phyloP scores from a whole-genome alignment of 1,139 yeast species.

The Taiozyma sp. region DNA sequence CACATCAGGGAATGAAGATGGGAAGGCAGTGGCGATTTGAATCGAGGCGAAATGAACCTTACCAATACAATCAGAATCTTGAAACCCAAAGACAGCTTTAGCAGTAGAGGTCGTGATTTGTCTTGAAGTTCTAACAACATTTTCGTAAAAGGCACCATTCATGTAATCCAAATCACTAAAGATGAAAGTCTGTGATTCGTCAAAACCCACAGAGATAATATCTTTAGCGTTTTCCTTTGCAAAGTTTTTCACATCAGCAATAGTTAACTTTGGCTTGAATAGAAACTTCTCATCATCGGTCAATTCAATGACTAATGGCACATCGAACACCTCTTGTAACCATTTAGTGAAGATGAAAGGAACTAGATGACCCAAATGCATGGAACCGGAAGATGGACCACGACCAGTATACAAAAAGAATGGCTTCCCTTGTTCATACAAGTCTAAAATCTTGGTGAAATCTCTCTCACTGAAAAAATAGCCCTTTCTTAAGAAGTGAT shows the following conservation, averaged over 20 bases:
- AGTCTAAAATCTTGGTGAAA: conserved; percentile 69
- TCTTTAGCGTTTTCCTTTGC: conserved; percentile 86
- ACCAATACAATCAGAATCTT: conserved; percentile 93
- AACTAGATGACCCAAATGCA: conserved; percentile 97
- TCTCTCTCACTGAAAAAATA: conserved; percentile 93
- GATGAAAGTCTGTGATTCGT: conserved; percentile 90
- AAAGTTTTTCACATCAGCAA: conserved; percentile 80
- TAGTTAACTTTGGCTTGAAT: conserved; percentile 85
- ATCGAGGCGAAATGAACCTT: conserved; percentile 92
- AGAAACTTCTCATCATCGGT: conserved; percentile 98
- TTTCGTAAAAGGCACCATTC: conserved; percentile 93
- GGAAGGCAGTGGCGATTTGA: conserved; percentile 95
- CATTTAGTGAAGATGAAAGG: conserved; percentile 96
- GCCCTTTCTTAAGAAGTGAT: conserved; percentile 86
- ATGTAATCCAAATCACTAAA: conserved; percentile 90
- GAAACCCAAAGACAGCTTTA: conserved; percentile 96
- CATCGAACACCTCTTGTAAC: conserved; percentile 97
- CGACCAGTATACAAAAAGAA: conserved; percentile 97
- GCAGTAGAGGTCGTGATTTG: conserved; percentile 97
- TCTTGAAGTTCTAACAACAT: conserved; percentile 89
- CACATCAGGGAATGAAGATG: conserved; percentile 92
- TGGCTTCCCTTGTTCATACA: conserved; percentile 92
- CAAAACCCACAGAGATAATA: conserved; percentile 91
- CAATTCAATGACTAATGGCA: conserved; percentile 90
- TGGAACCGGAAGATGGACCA: conserved; percentile 92